Conservation (phyloP, 441 rosid species). For the Gossypium schwendimanii region DNA sequence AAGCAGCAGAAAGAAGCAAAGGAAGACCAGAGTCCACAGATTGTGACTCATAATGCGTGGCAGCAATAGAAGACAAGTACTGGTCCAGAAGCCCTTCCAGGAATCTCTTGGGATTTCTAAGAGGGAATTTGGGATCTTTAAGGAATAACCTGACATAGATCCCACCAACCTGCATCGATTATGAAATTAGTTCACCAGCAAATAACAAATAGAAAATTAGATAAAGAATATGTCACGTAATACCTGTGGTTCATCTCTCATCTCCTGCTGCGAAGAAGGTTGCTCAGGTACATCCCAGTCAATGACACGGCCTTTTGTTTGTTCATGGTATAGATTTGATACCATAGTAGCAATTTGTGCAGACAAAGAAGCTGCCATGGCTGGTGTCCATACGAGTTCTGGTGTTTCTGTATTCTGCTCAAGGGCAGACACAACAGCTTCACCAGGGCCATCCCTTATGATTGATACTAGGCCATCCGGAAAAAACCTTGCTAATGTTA, state of each 20-base stretch:
- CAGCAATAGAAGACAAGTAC: constrained; percentile 87
- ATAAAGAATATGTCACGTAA: constrained; percentile 8
- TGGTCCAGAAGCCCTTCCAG: constrained; percentile 97
- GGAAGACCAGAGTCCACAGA: constrained; percentile 90
- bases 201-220: constrained; percentile 2
- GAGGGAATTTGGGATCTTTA: constrained; percentile 97
- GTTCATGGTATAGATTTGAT: constrained; percentile 83
- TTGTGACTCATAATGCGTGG: constrained; percentile 77
- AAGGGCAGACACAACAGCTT: constrained; percentile 86
- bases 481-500: constrained; percentile 89
- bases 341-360: constrained; percentile 96
- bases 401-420: constrained; percentile 97
- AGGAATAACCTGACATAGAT: constrained; percentile 88
- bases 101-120: constrained; percentile 91
- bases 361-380: constrained; percentile 98
- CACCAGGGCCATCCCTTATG: constrained; percentile 98
- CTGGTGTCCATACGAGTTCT: constrained; percentile 99
- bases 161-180: constrained; percentile 80
- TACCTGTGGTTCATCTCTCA: constrained; percentile 97
- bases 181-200: constrained; percentile 12
- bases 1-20: constrained; percentile 93
- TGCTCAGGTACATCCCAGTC: constrained; percentile 99
- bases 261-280: constrained; percentile 80
- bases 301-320: constrained; percentile 80
- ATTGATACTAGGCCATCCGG: constrained; percentile 93